Conservation (phyloP, 1,284 basidiomycete genomes). For the Ganoderma lingzhi region DNA sequence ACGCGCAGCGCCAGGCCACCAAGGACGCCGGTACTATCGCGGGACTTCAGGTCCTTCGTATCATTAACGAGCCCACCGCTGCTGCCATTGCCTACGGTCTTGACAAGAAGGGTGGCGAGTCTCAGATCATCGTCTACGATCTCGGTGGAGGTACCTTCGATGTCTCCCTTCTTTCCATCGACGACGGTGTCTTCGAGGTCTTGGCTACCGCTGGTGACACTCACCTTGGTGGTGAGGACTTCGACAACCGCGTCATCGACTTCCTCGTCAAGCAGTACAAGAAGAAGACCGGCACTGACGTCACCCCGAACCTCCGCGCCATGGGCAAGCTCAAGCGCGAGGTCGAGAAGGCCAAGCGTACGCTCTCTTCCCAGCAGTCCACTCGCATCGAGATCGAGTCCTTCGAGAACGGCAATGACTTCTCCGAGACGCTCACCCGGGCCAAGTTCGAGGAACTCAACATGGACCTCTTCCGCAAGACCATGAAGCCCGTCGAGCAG, state of each 20-base stretch:
- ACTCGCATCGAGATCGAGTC: slow-evolving; percentile 81
- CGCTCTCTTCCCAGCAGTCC: slow-evolving; percentile 84
- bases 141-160: slow-evolving; percentile 84
- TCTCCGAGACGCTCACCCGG: slow-evolving; percentile 95
- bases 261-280: slow-evolving; percentile 94
- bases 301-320: slow-evolving; percentile 86
- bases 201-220: slow-evolving; percentile 98
- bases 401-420: slow-evolving; percentile 97
- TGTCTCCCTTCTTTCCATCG: slow-evolving; percentile 97
- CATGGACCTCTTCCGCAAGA: slow-evolving; percentile 99
- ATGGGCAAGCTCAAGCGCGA: slow-evolving; percentile 98
- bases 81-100: slow-evolving; percentile 99
- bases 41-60: slow-evolving; percentile 95
- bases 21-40: slow-evolving; percentile 99
- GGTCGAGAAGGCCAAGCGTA: slow-evolving; percentile 99
- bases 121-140: slow-evolving; percentile 94
- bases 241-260: slow-evolving; percentile 96
- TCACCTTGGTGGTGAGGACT: slow-evolving; percentile 99
- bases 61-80: slow-evolving; percentile 99
- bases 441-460: slow-evolving; percentile 99
- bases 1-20: slow-evolving; percentile 98
- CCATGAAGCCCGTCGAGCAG: slow-evolving; percentile 99
- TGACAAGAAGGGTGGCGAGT: slow-evolving; percentile 94
- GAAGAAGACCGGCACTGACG: slow-evolving; percentile 94
- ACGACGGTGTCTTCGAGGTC: slow-evolving; percentile 98